phyloP scores from a whole-genome alignment of 108 stramenopile genomes.

The Poteriospumella lacustris region DNA sequence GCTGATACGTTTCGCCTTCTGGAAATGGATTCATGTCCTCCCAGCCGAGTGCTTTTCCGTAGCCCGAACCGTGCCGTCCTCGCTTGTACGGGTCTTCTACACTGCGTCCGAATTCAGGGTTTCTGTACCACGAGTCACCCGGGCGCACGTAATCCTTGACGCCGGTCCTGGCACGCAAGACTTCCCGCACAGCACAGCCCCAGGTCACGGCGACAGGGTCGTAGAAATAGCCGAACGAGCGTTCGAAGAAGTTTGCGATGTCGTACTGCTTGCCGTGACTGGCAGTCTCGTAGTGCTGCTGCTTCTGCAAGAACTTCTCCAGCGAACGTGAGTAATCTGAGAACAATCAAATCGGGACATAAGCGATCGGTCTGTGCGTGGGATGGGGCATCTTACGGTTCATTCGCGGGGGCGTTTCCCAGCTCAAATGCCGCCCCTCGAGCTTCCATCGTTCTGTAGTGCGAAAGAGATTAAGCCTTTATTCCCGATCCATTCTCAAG shows the following conservation, averaged over 20 bases:
- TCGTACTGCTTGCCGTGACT: background rate
- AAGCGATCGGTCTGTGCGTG: too few relatives aligned
- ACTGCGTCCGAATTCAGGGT: slow-evolving; percentile 10
- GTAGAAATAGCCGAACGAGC: background rate
- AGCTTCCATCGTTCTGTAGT: background rate
- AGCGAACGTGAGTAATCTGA: slow-evolving; percentile 16
- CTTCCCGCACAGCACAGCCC: background rate
- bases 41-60: background rate
- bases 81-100: slow-evolving; percentile 6
- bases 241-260: slow-evolving; percentile 10
- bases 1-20: background rate
- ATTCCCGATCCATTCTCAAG: background rate
- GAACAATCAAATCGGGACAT: too few relatives aligned
- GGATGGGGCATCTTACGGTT: too few relatives aligned
- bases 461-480: background rate
- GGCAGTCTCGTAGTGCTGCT: background rate
- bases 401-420: background rate
- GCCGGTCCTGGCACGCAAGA: background rate
- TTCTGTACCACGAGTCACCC: slow-evolving; percentile 21
- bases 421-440: background rate
- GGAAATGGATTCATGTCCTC: slow-evolving; percentile 19
- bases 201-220: background rate
- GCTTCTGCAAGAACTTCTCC: slow-evolving; percentile 13
- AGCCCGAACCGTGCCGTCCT: background rate
- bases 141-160: background rate